Evolutionary conservation across 352 stramenopile species (phyloP), one percentile per base, ranked within the genome.

Genomic region (Pseudoperonospora humuli): DNA sequence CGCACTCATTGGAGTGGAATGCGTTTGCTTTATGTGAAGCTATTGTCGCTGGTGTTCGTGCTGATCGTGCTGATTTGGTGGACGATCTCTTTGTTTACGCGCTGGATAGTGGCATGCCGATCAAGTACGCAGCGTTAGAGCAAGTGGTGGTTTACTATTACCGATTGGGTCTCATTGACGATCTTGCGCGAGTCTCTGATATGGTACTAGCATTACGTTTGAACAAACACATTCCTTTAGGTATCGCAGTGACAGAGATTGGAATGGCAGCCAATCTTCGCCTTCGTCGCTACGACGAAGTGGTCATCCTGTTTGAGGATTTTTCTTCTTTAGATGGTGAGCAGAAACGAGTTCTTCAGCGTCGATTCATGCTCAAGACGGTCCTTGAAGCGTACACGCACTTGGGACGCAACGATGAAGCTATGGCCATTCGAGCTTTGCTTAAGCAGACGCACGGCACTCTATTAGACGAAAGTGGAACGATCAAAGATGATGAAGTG

Each of bases 91-190:
- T 86, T 29, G 67, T 67, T 2, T 67, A 80, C 36, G 72, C 77
- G 10, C 49, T 89, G 43, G 61, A 83, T 45, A 72, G 61, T 31
- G 57, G 59, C 32, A 84, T 85, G 46, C 57, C 72, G 3, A 77
- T 89, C 50, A 89, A 86, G 47, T 89, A 89, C 40, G 72, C 70
- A 11, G 77, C 77, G 15, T 61, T 89, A 9, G 77, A 89, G 51
- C 65, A 64, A 18, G 66, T 85, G n/a, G 54, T 85, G 11, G 69
- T 75, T 13, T 83, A 71, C 36, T 86, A 84, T 53, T 86, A 79
- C 46, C 70, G 75, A 49, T 50, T 69, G 5, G 72, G 73, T 15
- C 76, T 82, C 47, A 62, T 83, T 23, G 57, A 61, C 2, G 74
- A 80, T 31, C 48, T 85, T 3, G 71, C 80, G 25, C 74, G 72